phyloP scores from a whole-genome alignment of 495 filamentous ascomycete species.

The Penicillium parvum region DNA sequence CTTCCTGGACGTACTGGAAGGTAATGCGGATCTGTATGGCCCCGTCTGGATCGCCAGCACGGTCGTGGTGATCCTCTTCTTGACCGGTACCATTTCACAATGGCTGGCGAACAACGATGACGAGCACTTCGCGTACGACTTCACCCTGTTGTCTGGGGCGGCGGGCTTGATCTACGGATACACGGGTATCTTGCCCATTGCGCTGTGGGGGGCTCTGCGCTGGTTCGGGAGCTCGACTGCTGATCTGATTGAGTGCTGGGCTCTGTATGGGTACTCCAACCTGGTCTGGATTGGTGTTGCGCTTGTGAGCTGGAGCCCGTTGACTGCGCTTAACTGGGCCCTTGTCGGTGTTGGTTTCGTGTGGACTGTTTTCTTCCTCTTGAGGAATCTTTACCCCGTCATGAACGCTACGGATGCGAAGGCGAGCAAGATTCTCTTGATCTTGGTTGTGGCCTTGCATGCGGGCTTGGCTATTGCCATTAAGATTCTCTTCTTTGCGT shows the following conservation, averaged over 20 bases:
- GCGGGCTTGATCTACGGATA: constrained; percentile 93
- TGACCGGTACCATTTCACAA: constrained; percentile 90
- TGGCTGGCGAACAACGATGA: constrained; percentile 65
- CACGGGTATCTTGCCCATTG: constrained; percentile 75
- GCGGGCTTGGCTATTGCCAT: constrained; percentile 86
- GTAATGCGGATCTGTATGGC: constrained; percentile 94
- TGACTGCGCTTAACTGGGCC: constrained; percentile 83
- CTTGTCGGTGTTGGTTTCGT: constrained; percentile 90
- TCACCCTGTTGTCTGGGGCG: constrained; percentile 73
- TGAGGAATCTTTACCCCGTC: constrained; percentile 91
- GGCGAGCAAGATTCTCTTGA: constrained; percentile 80
- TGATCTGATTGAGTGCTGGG: constrained; percentile 82
- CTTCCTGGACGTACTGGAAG: constrained; percentile 93
- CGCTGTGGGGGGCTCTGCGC: constrained; percentile 80
- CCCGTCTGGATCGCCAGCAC: constrained; percentile 99
- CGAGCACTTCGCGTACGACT: constrained; percentile 77
- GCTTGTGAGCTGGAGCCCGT: constrained; percentile 79
- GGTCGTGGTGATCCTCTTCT: constrained; percentile 89
- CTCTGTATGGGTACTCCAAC: constrained; percentile 92
- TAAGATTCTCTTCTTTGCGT: constrained; percentile 94
- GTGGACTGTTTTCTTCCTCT: constrained; percentile 77
- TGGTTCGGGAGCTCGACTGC: constrained; percentile 90
- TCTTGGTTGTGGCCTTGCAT: constrained; percentile 80
- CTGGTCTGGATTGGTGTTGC: constrained; percentile 96
- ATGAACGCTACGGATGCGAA: constrained; percentile 88